These are phyloP conservation scores for Phalaenopsis aphrodite DNA, from an alignment of 106 monocot species.

Conservation along the genomic window DNA sequence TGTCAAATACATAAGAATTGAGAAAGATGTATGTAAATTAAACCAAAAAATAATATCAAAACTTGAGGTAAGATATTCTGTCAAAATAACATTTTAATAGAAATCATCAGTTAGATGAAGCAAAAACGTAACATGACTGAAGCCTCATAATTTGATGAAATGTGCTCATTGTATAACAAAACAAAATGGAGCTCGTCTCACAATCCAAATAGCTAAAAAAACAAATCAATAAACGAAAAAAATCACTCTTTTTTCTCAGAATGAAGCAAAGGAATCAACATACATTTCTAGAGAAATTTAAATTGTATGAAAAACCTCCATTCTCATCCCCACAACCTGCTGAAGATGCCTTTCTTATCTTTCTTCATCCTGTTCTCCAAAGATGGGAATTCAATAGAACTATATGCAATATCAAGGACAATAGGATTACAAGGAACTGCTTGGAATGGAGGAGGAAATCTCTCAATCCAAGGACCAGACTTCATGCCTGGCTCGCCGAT, in stretches of 20 bases:
- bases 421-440: slow-evolving; percentile 91
- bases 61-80: too few relatives aligned
- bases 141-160: too few relatives aligned
- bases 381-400: slow-evolving; percentile 86
- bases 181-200: neutral
- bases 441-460: slow-evolving; percentile 78
- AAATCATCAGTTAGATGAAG: too few relatives aligned
- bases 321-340: slow-evolving; percentile 55
- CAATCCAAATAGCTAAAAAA: neutral
- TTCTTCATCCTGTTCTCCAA: slow-evolving; percentile 90
- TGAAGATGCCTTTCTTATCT: slow-evolving; percentile 81
- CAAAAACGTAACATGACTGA: too few relatives aligned
- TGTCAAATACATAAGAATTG: too few relatives aligned
- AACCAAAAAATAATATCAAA: too few relatives aligned
- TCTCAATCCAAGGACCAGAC: slow-evolving; percentile 38
- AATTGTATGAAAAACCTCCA: too few relatives aligned
- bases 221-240: neutral
- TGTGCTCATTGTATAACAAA: too few relatives aligned
- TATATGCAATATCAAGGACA: slow-evolving; percentile 84
- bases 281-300: neutral
- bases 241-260: neutral
- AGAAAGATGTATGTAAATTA: too few relatives aligned
- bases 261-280: neutral
- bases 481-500: slow-evolving; percentile 49
- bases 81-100: too few relatives aligned